Percentiles rank a stretch among this genome's conserved stretches.
Evolutionary conservation across 1,284 basidiomycete species (phyloP).

Genomic region (Kwoniella shivajii): DNA sequence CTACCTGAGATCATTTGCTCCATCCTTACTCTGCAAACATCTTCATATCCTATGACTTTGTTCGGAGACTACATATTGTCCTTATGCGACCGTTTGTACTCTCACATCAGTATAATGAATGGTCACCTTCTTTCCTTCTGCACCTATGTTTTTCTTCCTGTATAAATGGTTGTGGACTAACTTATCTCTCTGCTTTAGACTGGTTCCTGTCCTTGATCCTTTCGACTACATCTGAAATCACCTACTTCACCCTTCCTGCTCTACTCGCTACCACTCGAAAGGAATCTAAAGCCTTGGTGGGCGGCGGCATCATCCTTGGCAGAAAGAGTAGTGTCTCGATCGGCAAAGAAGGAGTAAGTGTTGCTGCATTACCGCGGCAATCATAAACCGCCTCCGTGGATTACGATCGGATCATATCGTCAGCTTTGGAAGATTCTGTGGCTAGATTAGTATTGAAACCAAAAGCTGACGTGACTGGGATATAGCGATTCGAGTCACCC

Average conservation of each 20-base stretch:
- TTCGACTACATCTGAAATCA: not conserved
- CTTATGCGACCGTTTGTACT: no score
- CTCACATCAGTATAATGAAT: no score
- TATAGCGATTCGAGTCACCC: slow-evolving; percentile 28
- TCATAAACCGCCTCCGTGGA: no score
- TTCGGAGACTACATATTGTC: no score
- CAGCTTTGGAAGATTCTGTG: not conserved
- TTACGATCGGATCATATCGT: no score
- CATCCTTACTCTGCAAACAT: no score
- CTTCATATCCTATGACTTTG: no score
- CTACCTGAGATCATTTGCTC: no score
- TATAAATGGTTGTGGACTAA: not conserved
- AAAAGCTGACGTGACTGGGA: not conserved
- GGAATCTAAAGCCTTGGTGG: slow-evolving; percentile 3
- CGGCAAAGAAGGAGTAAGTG: not conserved
- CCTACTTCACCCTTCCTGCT: slow-evolving; percentile 10
- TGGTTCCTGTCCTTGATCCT: slow-evolving; percentile 17
- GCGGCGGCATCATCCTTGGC: slow-evolving; percentile 14
- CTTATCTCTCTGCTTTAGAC: slow-evolving; percentile 7
- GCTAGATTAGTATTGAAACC: not conserved
- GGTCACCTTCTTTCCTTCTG: not conserved
- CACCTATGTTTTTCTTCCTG: not conserved
- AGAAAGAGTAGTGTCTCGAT: slow-evolving; percentile 12
- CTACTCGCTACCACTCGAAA: not conserved
- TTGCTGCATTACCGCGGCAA: no score